Evolutionary conservation across 1,284 basidiomycete genomes (phyloP), one percentile per base, ranked within the genome.

Genomic region (Rhodotorula glutinis): DNA sequence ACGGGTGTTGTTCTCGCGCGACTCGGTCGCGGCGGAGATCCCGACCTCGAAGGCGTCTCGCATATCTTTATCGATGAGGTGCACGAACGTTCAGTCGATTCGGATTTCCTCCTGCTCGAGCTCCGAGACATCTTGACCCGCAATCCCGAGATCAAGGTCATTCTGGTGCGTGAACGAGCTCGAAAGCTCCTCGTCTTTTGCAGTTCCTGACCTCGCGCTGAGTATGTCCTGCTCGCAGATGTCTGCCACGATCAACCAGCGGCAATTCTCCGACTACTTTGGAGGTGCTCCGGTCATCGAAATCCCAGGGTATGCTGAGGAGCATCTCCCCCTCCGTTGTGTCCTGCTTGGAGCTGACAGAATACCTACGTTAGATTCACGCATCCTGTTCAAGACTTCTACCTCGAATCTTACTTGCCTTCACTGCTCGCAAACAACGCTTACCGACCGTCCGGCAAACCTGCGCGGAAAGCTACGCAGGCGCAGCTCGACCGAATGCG

Each of bases 1-100:
- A 97, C 92, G 5, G 94, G 93, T 81, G 89, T 97, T 47, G 85
- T 94, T 2, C 83, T 97, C 43, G 83, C 92, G 62, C 84, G 92
- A 19, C 80, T 97, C 11, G 85, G 82, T 0, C 79, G 86, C n/a
- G 82, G 82, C 21, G 82, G 82, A 17, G 91, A 91, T 56, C 86
- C 90, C 49, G 84, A 84, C 62, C 80, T 97, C 23, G 78, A 83
- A 33, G 83, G 85, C 56, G 84, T 94, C 57, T 89, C 88, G 10
- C 93, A 96, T 79, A 83, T 97, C 41, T 82, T 97, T 54, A 90
- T 97, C 19, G 94, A 97, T 75, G 93, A 97, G 82, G 91, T 73
- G 9, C 69, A 70, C 62, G 75, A 76, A 49, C 60, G 75, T 2
- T 60, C 56, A 21, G 63, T 72, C 54, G 92, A 96, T 75, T 87